These are phyloP conservation scores for Fusarium nanum DNA, from an alignment of 2,329 filamentous ascomycete genomes.

Conservation along the genomic window DNA sequence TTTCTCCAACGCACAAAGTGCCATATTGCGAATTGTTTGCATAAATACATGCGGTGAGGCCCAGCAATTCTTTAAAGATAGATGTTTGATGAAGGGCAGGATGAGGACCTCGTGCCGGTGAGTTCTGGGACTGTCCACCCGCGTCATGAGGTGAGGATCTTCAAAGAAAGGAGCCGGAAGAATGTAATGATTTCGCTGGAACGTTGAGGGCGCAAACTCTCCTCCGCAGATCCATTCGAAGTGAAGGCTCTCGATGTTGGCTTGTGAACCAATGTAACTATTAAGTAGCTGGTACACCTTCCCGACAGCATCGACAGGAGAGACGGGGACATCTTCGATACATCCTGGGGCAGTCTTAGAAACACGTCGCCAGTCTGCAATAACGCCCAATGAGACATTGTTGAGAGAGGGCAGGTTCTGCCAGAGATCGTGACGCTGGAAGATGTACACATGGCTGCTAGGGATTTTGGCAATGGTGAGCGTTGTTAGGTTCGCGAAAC, in stretches of 20 bases:
- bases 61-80: slow-evolving; percentile 78
- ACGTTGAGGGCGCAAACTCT: slow-evolving; percentile 71
- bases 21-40: slow-evolving; percentile 62
- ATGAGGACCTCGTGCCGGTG: slow-evolving; percentile 56
- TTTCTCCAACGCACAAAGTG: slow-evolving; percentile 59
- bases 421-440: slow-evolving; percentile 72
- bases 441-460: slow-evolving; percentile 66
- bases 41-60: slow-evolving; percentile 68
- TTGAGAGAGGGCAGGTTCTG: slow-evolving; percentile 64
- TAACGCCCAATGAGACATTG: slow-evolving; percentile 68
- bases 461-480: slow-evolving; percentile 74
- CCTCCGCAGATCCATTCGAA: slow-evolving; percentile 77
- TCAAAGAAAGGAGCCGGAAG: slow-evolving; percentile 69
- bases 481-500: slow-evolving; percentile 66
- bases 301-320: slow-evolving; percentile 63
- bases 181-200: slow-evolving; percentile 70
- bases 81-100: slow-evolving; percentile 66
- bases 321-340: slow-evolving; percentile 60
- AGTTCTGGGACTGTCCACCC: slow-evolving; percentile 47
- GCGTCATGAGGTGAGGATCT: slow-evolving; percentile 47
- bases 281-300: slow-evolving; percentile 65
- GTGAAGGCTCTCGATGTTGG: slow-evolving; percentile 67
- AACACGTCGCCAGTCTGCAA: slow-evolving; percentile 74
- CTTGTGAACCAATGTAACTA: slow-evolving; percentile 59
- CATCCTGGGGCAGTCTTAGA: slow-evolving; percentile 62